These are phyloP conservation scores for Penicillium sp. DNA, from an alignment of 2,329 filamentous ascomycete species.

Conservation along the genomic window DNA sequence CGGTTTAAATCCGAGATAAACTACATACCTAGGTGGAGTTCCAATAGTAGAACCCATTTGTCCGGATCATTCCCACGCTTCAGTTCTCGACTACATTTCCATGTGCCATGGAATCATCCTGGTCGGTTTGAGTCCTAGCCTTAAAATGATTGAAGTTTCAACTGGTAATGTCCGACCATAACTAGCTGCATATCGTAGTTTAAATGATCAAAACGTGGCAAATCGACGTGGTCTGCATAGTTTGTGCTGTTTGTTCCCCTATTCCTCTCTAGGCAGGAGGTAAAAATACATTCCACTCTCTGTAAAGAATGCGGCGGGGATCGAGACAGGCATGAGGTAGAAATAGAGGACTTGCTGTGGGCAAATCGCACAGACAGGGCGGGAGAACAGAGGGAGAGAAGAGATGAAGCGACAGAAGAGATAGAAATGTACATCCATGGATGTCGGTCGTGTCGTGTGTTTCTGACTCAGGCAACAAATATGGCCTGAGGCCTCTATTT, in stretches of 20 bases:
- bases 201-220: neutral
- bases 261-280: neutral
- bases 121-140: neutral
- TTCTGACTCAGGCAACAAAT: neutral
- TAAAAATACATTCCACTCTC: neutral
- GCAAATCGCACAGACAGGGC: neutral
- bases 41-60: neutral
- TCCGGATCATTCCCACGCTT: neutral
- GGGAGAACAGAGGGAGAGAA: neutral
- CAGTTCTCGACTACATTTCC: neutral
- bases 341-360: neutral
- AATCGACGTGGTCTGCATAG: neutral
- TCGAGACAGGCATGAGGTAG: neutral
- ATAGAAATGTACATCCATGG: neutral
- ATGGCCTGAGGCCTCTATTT: neutral
- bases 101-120: neutral
- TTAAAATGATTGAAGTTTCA: neutral
- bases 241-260: neutral
- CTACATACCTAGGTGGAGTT: neutral
- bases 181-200: neutral
- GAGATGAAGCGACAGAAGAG: neutral
- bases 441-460: neutral
- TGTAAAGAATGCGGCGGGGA: neutral
- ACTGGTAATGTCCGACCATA: neutral
- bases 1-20: neutral